Percentiles rank a stretch among this genome's conserved stretches.
These are phyloP conservation scores for Stemphylium beticola DNA, from an alignment of 2,329 filamentous ascomycete genomes.

Conservation along the genomic window DNA sequence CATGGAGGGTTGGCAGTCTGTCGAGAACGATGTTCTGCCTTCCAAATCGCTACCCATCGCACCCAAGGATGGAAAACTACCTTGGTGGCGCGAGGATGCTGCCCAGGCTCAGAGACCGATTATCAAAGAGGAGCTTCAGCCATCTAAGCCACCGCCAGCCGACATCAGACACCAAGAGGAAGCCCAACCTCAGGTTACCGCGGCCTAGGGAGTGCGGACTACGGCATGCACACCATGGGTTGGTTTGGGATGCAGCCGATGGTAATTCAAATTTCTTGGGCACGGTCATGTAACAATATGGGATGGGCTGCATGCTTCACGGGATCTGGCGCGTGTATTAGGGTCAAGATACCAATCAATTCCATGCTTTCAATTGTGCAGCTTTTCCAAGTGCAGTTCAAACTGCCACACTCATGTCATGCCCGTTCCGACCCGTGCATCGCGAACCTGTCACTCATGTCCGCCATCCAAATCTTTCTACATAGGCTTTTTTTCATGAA, in stretches of 20 bases:
- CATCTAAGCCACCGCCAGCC: conserved; percentile 6
- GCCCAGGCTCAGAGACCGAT: conserved; percentile 18
- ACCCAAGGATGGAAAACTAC: conserved; percentile 30
- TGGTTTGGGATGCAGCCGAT: background rate
- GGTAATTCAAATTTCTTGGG: background rate
- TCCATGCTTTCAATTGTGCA: conserved; percentile 6
- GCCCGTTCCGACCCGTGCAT: background rate
- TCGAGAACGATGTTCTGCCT: conserved; percentile 47
- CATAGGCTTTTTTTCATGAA: background rate
- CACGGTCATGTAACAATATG: conserved; percentile 3
- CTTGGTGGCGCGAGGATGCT: conserved; percentile 45
- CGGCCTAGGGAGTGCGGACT: conserved; percentile 2
- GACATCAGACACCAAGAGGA: conserved; percentile 16
- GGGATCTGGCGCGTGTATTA: conserved; percentile 1
- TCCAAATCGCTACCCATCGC: conserved; percentile 40
- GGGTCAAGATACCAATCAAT: conserved; percentile 25
- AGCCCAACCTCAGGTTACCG: conserved; percentile 3
- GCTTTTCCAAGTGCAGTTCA: background rate
- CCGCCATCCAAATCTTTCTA: background rate
- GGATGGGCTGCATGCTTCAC: background rate
- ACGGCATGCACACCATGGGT: background rate
- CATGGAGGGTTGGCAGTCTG: conserved; percentile 36
- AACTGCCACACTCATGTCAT: background rate
- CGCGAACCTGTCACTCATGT: background rate
- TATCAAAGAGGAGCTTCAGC: conserved; percentile 5